Evolutionary conservation across 2,329 filamentous ascomycete genomes (phyloP), one percentile per base, ranked within the genome.

Genomic region (Ophiosphaerella herpotricha): DNA sequence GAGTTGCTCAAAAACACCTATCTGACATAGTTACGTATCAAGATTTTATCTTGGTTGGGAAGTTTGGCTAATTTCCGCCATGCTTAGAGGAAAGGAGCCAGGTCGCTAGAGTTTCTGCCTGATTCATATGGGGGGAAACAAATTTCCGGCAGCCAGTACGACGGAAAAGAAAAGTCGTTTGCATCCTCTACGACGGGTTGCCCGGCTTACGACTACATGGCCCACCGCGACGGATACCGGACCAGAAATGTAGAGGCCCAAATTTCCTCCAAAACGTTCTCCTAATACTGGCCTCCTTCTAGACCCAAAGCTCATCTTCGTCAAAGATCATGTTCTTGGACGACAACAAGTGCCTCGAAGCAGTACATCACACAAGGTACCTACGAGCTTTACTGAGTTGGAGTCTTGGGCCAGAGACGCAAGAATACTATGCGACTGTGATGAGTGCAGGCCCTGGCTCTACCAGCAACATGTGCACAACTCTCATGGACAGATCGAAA

Each of bases 301-400:
- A n/a, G 47, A 60, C n/a, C 55, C 57, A 4, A 60, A 52, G 21
- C 23, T 60, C 12, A 32, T 47, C 2, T 56, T 52, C 29, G 40
- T 60, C 35, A 48, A 58, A 46, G 55, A 60, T 26, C 50, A 48
- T 34, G 58, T 60, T 32, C 40, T 60, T 14, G 36, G 52, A 29
- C 45, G 48, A 33, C 26, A 33, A 31, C 46, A 46, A 32, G 21
- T 46, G 12, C 39, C 33, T 29, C 13, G 11, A 7, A 38, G 38
- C 5, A 14, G 9, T 7, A 14, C 13, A 7, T 29, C 40, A 7
- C 37, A 34, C n/a, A 37, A 48, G 12, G 7, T 39, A 12, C 47
- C 55, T 11, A 7, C 39, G 32, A 54, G 18, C 23, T 21, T 55
- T 14, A 16, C 46, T 7, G 41, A 58, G 29, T 42, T 58, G 6